Base-by-base conservation (phyloP, 2,329 filamentous ascomycete genomes). In the Colletotrichum falcatum region DNA sequence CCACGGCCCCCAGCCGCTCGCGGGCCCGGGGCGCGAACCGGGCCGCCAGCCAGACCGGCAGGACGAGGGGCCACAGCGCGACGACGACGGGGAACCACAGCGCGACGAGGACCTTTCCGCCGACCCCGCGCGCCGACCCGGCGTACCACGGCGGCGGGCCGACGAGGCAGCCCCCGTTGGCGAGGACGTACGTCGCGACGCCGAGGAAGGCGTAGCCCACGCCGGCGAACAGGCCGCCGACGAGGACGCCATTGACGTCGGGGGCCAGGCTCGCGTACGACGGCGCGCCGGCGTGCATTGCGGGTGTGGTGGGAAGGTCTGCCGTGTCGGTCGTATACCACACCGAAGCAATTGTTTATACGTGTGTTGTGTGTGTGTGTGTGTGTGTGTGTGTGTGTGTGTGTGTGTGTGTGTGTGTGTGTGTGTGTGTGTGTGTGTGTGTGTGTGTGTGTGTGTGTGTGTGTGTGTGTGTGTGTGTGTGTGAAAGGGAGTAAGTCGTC, bases 141-240 rank as follows among this genome's bases (percentile, higher is more conserved):
- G 23, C 16, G 65, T 71, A 68, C 68, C 68, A 67, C 18, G 23
- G 8, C 7, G 65, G 68, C 5, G 56, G 28, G 37, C 20, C 39
- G 28, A 46, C 26, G 2, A 59, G 14, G n/a, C 56, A 51, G 7
- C 30, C 49, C 3, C 37, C 54, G 35, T 58, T 66, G n/a, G 54
- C 5, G 59, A 39, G 18, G 26, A 23, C 14, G 35, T 54, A 68
- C 0, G 1, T 16, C 5, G 46, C 11, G 35, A 59, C 8, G 14
- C 64, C 68, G 8, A 62, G 3, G 12, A 71, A 37, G 30, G 30
- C 14, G 59, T 71, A 68, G 28, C 42, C 26, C 39, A 20, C n/a
- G 37, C 53, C 39, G 30, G 8, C 9, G 26, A 51, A 20, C 1
- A 5, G 16, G 23, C 20, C 1, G 28, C 28, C 28, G 53, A 12